Evolutionary conservation across 495 filamentous ascomycete genomes (phyloP).

Genomic region (Aspergillus carlsbadensis): DNA sequence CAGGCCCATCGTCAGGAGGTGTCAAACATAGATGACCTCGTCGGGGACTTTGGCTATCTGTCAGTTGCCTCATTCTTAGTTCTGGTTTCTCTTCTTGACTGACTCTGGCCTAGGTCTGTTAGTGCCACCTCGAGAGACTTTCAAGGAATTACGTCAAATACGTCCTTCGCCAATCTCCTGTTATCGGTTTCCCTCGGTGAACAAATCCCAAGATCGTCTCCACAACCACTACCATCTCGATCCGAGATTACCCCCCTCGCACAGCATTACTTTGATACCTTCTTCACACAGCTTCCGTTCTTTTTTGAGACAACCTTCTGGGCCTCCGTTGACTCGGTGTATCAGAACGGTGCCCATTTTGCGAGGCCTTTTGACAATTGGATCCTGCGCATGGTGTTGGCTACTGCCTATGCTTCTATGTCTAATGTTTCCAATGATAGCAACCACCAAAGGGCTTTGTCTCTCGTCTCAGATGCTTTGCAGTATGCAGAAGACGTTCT

Average conservation of each 20-base stretch:
- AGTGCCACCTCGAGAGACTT: constrained; percentile 92
- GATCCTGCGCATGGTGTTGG: constrained; percentile 85
- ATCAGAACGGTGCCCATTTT: constrained; percentile 58
- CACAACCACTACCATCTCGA: constrained; percentile 62
- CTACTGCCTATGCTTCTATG: constrained; percentile 69
- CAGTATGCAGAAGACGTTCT: constrained; percentile 76
- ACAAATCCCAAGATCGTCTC: constrained; percentile 54
- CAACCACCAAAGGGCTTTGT: constrained; percentile 61
- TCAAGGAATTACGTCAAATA: constrained; percentile 75
- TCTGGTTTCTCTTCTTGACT: background rate
- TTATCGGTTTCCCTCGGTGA: constrained; percentile 71
- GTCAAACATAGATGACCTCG: constrained; percentile 74
- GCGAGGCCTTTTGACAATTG: constrained; percentile 76
- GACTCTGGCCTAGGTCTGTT: constrained; percentile 60
- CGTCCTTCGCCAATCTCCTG: constrained; percentile 83
- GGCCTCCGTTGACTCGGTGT: constrained; percentile 74
- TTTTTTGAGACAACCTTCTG: constrained; percentile 75
- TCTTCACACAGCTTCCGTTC: constrained; percentile 75
- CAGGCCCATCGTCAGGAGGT: constrained; percentile 55
- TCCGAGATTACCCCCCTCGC: constrained; percentile 63
- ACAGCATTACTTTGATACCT: constrained; percentile 78
- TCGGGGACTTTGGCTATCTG: constrained; percentile 81
- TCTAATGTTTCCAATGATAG: constrained; percentile 67
- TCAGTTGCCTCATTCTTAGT: constrained; percentile 33
- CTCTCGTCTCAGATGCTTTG: constrained; percentile 68